A percentile compares a stretch with the other conserved stretches of the same genome.
These are phyloP conservation scores for Neocatenulostroma microsporum DNA, from an alignment of 2,329 filamentous ascomycete genomes.

Conservation along the genomic window DNA sequence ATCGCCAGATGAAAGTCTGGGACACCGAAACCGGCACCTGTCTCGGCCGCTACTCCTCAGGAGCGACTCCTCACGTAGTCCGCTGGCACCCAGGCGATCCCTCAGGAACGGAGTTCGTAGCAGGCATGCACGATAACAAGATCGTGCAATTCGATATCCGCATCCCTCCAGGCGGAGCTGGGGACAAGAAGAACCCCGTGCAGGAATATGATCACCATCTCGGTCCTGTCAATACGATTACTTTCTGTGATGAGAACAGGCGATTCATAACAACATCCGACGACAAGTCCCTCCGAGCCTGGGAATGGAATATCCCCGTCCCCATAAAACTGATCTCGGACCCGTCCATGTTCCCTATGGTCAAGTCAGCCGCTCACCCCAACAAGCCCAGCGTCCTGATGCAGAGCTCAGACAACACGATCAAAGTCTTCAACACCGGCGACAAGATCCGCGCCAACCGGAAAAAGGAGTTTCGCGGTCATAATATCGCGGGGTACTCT, in stretches of 20 bases:
- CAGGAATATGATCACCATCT: conserved; percentile 99
- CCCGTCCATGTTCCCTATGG: conserved; percentile 96
- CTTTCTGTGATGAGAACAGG: conserved; percentile 87
- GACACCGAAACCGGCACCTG: conserved; percentile 93
- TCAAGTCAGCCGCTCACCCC: conserved; percentile 74
- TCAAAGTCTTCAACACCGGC: conserved; percentile 86
- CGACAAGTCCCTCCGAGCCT: conserved; percentile 90
- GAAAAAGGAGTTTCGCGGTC: conserved; percentile 92
- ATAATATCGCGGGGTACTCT: conserved; percentile 91
- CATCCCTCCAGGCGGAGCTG: conserved; percentile 46
- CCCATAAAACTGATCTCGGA: conserved; percentile 98
- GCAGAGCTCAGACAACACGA: conserved; percentile 90
- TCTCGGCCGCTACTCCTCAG: conserved; percentile 79
- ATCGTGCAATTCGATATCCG: conserved; percentile 95
- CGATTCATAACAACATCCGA: conserved; percentile 98
- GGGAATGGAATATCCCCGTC: conserved; percentile 98
- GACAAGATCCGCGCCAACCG: conserved; percentile 96
- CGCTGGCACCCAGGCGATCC: conserved; percentile 79
- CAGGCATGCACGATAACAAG: conserved; percentile 98
- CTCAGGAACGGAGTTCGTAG: conserved; percentile 80
- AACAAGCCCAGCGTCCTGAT: conserved; percentile 91
- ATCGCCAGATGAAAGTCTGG: conserved; percentile 95
- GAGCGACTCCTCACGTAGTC: conserved; percentile 90
- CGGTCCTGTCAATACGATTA: conserved; percentile 95
- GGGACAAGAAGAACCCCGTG: conserved; percentile 53